A percentile compares a stretch with the other conserved stretches of the same genome.
Evolutionary conservation across 1,284 basidiomycete species (phyloP).

Genomic region (Ganoderma sinense): DNA sequence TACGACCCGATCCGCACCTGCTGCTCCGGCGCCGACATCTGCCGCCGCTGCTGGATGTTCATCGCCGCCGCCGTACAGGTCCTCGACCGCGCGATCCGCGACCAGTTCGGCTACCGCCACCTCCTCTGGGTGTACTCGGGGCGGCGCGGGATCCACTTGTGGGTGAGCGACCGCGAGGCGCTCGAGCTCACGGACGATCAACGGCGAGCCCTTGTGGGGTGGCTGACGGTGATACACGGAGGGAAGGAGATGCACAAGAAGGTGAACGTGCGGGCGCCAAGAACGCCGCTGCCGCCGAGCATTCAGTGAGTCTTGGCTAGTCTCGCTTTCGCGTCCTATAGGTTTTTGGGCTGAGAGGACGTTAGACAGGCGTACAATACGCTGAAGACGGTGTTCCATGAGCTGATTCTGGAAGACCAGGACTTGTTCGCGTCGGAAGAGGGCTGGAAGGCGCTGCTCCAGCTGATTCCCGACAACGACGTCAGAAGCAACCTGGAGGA

Average conservation of each 20-base stretch:
- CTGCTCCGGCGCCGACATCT: slow-evolving; percentile 93
- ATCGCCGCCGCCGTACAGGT: slow-evolving; percentile 94
- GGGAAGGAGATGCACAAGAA: slow-evolving; percentile 88
- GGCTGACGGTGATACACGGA: slow-evolving; percentile 88
- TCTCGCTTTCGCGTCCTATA: background rate
- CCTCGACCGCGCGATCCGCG: slow-evolving; percentile 80
- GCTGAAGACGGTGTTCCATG: slow-evolving; percentile 65
- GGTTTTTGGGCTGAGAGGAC: background rate
- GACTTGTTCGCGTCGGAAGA: slow-evolving; percentile 81
- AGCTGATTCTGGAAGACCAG: slow-evolving; percentile 86
- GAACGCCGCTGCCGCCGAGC: slow-evolving; percentile 66
- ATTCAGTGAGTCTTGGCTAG: slow-evolving; percentile 61
- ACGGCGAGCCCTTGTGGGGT: slow-evolving; percentile 86
- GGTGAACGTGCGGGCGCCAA: slow-evolving; percentile 73
- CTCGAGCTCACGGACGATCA: slow-evolving; percentile 93
- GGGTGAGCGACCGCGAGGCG: slow-evolving; percentile 93
- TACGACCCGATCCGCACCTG: slow-evolving; percentile 97
- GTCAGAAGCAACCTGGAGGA: slow-evolving; percentile 56
- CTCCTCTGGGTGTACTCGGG: slow-evolving; percentile 99
- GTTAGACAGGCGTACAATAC: slow-evolving; percentile 43
- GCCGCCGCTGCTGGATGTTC: slow-evolving; percentile 94
- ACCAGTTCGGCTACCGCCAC: slow-evolving; percentile 85
- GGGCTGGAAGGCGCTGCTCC: slow-evolving; percentile 80
- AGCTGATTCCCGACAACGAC: slow-evolving; percentile 75
- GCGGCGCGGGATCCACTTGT: slow-evolving; percentile 97